Conservation (phyloP, 1,284 basidiomycete species). For the Chalciporus sp. region DNA sequence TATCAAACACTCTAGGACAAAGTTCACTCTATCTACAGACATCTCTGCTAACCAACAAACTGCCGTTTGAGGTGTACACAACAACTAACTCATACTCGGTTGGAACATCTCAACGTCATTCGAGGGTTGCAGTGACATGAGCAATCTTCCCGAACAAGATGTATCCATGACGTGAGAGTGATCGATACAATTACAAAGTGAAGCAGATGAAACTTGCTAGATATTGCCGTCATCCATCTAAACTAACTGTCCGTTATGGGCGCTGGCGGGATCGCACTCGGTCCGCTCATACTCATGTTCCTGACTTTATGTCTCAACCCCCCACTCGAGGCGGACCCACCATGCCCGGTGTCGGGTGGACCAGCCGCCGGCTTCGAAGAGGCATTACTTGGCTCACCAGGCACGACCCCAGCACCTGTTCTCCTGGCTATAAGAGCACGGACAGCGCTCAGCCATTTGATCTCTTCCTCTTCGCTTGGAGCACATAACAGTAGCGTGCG, state of each 20-base stretch:
- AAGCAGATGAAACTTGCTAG: constrained; percentile 5
- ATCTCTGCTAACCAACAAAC: background rate
- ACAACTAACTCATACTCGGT: constrained; percentile 4
- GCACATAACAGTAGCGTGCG: constrained; percentile 89
- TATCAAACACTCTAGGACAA: constrained; percentile 30
- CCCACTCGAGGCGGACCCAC: constrained; percentile 19
- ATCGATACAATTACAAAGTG: constrained; percentile 21
- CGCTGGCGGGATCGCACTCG: constrained; percentile 13
- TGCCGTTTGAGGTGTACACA: background rate
- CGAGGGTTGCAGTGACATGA: constrained; percentile 7
- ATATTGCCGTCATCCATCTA: constrained; percentile 26
- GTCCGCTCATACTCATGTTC: constrained; percentile 43
- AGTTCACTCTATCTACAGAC: constrained; percentile 17
- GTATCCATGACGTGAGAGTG: constrained; percentile 25
- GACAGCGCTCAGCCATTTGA: constrained; percentile 95
- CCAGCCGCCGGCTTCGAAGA: constrained; percentile 23
- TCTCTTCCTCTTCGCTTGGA: constrained; percentile 97
- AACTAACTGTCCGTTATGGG: constrained; percentile 24
- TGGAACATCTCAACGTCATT: background rate
- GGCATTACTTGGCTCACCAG: constrained; percentile 33
- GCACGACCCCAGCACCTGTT: constrained; percentile 49
- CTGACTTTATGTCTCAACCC: constrained; percentile 46
- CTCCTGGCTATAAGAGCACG: constrained; percentile 84
- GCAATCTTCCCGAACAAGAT: background rate
- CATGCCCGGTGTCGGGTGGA: constrained; percentile 21